Conservation (phyloP, 106 monocot genomes). For the Cymbidium sinense region DNA sequence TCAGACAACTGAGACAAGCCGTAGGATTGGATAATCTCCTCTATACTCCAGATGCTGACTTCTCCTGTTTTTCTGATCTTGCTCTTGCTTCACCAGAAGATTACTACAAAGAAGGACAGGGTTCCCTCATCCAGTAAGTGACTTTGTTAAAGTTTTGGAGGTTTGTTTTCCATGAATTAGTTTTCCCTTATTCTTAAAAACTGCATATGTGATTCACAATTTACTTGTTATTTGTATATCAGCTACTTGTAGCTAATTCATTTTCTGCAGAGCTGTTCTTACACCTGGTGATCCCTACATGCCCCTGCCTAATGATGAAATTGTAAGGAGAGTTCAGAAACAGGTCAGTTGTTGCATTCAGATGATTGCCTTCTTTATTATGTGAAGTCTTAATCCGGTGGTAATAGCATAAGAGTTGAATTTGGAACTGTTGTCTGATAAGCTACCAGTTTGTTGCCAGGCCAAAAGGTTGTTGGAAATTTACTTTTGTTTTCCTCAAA, state of each 20-base stretch:
- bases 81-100: constrained; percentile 91
- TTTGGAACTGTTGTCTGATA: neutral
- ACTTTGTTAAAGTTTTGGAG: neutral
- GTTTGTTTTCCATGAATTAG: neutral
- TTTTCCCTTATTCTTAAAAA: neutral
- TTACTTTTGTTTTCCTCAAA: neutral
- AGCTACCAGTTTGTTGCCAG: neutral
- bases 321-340: constrained; percentile 71
- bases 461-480: neutral
- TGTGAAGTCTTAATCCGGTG: neutral
- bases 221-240: neutral
- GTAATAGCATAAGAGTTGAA: neutral
- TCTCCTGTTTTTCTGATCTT: constrained; percentile 97
- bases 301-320: constrained; percentile 86
- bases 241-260: neutral
- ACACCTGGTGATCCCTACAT: constrained; percentile 98
- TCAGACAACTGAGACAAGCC: constrained; percentile 68
- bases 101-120: constrained; percentile 95
- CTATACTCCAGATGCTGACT: constrained; percentile 96
- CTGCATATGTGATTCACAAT: neutral
- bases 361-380: neutral
- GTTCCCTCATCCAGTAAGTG: constrained; percentile 93
- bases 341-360: constrained; percentile 44
- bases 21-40: constrained; percentile 97
- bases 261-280: constrained; percentile 66